Conservation (phyloP, 768 basidiomycete genomes). For the Podaxis pistillaris region DNA sequence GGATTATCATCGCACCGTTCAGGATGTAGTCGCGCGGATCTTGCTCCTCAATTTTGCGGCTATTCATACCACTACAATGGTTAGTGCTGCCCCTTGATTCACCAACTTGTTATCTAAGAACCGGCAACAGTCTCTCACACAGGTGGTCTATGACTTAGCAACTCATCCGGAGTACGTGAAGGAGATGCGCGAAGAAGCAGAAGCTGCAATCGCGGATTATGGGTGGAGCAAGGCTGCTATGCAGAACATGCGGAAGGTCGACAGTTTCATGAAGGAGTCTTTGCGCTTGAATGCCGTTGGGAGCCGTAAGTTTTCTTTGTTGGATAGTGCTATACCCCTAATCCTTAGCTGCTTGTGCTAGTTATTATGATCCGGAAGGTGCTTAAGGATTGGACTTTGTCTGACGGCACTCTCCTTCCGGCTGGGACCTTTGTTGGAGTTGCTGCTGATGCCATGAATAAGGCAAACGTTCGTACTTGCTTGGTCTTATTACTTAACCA, state of each 20-base stretch:
- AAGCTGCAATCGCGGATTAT: constrained; percentile 28
- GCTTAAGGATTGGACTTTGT: constrained; percentile 36
- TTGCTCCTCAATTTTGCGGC: constrained; percentile 38
- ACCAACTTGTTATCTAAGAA: not conserved
- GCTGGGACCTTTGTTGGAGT: constrained; percentile 29
- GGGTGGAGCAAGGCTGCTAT: constrained; percentile 35
- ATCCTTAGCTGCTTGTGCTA: not conserved
- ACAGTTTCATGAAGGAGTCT: constrained; percentile 45
- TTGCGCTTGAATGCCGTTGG: constrained; percentile 7
- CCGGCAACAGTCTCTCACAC: constrained; percentile 22
- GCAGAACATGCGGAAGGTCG: constrained; percentile 37
- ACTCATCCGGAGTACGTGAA: constrained; percentile 17
- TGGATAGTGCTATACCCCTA: not conserved
- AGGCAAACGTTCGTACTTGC: constrained; percentile 5
- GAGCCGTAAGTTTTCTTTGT: not conserved
- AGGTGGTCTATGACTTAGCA: constrained; percentile 17
- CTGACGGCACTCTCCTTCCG: constrained; percentile 36
- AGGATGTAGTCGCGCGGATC: constrained; percentile 27
- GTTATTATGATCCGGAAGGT: constrained; percentile 23
- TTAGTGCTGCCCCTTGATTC: constrained; percentile 12
- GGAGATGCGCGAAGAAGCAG: constrained; percentile 41
- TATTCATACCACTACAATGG: constrained; percentile 40
- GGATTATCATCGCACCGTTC: constrained; percentile 21
- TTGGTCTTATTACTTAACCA: not conserved
- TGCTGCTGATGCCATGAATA: constrained; percentile 25